phyloP scores from a whole-genome alignment of 208 protist genomes.

The Crithidia bombi region DNA sequence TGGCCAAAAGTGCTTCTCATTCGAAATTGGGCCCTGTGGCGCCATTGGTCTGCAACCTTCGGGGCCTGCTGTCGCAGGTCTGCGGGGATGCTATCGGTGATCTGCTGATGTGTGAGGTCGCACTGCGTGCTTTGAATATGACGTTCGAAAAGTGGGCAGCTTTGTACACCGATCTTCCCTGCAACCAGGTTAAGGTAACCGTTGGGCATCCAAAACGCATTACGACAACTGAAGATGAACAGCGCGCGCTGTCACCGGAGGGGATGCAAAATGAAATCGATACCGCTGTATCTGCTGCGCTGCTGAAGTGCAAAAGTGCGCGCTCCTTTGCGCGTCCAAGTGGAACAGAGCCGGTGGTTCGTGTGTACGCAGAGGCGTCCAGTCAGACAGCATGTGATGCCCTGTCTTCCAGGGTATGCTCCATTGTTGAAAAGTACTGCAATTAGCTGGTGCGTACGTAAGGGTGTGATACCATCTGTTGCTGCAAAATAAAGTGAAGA shows the following conservation, averaged over 20 bases:
- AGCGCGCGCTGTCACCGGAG: constrained; percentile 47
- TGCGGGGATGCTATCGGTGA: constrained; percentile 91
- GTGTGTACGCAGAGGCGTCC: constrained; percentile 87
- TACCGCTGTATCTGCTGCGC: constrained; percentile 42
- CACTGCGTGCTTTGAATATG: constrained; percentile 48
- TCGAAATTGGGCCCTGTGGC: no score
- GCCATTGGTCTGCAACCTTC: constrained; percentile 6
- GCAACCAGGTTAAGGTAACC: constrained; percentile 57
- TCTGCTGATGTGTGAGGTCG: constrained; percentile 75
- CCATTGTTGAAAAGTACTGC: constrained; percentile 52
- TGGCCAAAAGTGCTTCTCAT: background rate
- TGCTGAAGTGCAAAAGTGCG: constrained; percentile 18
- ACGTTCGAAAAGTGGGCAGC: constrained; percentile 47
- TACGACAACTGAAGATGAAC: constrained; percentile 77
- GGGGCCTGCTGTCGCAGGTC: constrained; percentile 69
- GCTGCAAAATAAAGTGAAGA: no score
- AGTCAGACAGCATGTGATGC: constrained; percentile 33
- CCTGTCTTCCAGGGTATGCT: constrained; percentile 40
- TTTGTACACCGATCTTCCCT: constrained; percentile 72
- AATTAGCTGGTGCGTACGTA: no score
- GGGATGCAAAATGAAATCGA: constrained; percentile 89
- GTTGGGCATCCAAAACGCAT: constrained; percentile 63
- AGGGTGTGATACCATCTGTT: no score
- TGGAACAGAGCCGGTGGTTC: constrained; percentile 95
- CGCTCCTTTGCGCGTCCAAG: constrained; percentile 93